Conservation (phyloP, 1,284 basidiomycete genomes). For the Flammula alnicola region DNA sequence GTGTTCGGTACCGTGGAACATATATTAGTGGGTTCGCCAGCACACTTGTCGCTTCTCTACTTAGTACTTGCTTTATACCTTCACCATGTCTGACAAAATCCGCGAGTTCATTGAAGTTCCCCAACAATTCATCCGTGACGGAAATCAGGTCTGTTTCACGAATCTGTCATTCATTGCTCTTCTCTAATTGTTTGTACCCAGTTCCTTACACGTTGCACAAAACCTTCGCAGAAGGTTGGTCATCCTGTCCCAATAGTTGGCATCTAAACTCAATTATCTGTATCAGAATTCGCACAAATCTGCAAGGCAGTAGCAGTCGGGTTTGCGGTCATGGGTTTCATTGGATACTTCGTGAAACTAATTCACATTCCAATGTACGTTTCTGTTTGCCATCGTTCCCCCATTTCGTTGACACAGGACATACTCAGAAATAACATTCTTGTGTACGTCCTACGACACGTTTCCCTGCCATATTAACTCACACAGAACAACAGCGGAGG, state of each 20-base stretch:
- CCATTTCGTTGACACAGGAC: slow-evolving; percentile 21
- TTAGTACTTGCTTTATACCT: slow-evolving; percentile 23
- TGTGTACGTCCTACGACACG: slow-evolving; percentile 68
- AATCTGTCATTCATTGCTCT: not conserved
- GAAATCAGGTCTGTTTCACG: slow-evolving; percentile 79
- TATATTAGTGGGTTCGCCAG: slow-evolving; percentile 25
- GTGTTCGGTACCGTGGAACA: slow-evolving; percentile 36
- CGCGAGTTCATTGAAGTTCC: slow-evolving; percentile 92
- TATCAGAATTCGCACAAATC: slow-evolving; percentile 89
- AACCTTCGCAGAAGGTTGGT: slow-evolving; percentile 91
- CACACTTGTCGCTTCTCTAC: slow-evolving; percentile 29
- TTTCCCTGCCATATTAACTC: slow-evolving; percentile 11
- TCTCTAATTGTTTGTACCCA: slow-evolving; percentile 36
- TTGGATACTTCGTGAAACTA: slow-evolving; percentile 94
- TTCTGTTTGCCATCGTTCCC: not conserved
- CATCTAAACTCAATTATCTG: slow-evolving; percentile 5
- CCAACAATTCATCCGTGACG: slow-evolving; percentile 91
- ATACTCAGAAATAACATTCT: slow-evolving; percentile 86
- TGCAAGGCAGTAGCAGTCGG: slow-evolving; percentile 93
- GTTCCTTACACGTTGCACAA: slow-evolving; percentile 98
- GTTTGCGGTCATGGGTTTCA: slow-evolving; percentile 98
- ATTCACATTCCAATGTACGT: slow-evolving; percentile 96
- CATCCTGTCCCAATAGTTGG: not conserved
- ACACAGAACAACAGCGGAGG: slow-evolving; percentile 56
- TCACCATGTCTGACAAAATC: slow-evolving; percentile 85